These are phyloP conservation scores for Boletus pseudo-olivaceus DNA, from an alignment of 768 basidiomycete genomes.

Conservation along the genomic window DNA sequence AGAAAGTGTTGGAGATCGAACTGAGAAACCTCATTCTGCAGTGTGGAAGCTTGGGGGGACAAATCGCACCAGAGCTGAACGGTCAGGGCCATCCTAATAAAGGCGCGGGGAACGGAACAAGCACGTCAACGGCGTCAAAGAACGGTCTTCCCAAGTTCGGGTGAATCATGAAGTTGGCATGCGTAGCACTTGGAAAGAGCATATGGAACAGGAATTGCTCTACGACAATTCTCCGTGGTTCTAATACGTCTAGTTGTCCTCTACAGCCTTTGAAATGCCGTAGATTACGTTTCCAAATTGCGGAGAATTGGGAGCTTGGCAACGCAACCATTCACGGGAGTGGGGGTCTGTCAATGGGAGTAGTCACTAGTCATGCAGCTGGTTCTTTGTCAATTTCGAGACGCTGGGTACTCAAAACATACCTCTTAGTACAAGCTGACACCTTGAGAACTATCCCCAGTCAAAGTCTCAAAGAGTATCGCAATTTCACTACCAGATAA, in stretches of 20 bases:
- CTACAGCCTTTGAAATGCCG: neutral
- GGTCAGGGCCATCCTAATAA: neutral
- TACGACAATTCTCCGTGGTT: neutral
- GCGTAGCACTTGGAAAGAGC: neutral
- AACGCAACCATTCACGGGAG: neutral
- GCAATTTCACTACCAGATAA: no score
- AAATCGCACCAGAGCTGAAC: neutral
- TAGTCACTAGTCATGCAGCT: no score
- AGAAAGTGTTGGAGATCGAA: constrained; percentile 8
- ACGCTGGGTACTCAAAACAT: no score
- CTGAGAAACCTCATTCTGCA: constrained; percentile 5
- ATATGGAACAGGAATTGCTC: neutral
- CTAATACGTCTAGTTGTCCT: neutral
- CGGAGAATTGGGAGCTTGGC: neutral
- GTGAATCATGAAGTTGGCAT: neutral
- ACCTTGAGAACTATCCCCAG: no score
- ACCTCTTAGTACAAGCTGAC: no score
- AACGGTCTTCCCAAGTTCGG: neutral
- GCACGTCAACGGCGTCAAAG: neutral
- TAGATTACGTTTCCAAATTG: neutral
- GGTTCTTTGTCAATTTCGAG: no score
- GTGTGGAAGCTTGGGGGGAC: neutral
- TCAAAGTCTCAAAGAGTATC: no score
- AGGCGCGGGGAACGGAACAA: neutral
- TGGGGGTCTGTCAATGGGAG: no score